phyloP scores from a whole-genome alignment of 768 basidiomycete species.

The Fibroporia radiculosa region DNA sequence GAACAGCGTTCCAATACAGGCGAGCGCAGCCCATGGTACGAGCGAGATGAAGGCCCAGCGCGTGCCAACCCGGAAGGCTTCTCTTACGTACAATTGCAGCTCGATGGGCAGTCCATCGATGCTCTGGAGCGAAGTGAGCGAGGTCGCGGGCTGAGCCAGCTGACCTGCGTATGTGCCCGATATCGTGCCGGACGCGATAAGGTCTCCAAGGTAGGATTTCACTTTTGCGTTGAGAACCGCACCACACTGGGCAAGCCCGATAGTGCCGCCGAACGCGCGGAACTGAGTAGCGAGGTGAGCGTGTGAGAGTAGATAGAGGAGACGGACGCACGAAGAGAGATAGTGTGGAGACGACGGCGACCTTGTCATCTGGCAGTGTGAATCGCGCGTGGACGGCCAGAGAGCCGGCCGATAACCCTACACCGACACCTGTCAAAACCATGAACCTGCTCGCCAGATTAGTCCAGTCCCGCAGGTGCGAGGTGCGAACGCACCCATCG shows the following conservation, averaged over 20 bases:
- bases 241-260: conserved; percentile 46
- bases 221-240: conserved; percentile 41
- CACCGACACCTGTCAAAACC: conserved; percentile 35
- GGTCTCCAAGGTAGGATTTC: conserved; percentile 22
- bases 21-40: conserved; percentile 37
- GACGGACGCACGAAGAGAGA: conserved; percentile 34
- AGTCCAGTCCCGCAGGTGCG: no score
- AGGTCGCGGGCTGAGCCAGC: conserved; percentile 19
- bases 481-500: conserved; percentile 27
- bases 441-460: conserved; percentile 28
- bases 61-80: conserved; percentile 34
- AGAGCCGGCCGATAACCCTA: conserved; percentile 34
- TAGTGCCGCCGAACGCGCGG: conserved; percentile 42
- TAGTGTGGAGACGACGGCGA: conserved; percentile 37
- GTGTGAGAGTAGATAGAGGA: background rate
- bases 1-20: conserved; percentile 28
- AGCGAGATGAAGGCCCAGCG: conserved; percentile 39
- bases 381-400: conserved; percentile 37
- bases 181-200: conserved; percentile 22
- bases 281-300: conserved; percentile 24
- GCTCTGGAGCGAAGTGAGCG: conserved; percentile 26
- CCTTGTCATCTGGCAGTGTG: conserved; percentile 29
- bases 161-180: conserved; percentile 20
- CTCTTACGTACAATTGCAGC: conserved; percentile 28
- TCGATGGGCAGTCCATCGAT: conserved; percentile 29